Evolutionary conservation across 257 asterid genomes (phyloP).

Genomic region (Vinca minor): DNA sequence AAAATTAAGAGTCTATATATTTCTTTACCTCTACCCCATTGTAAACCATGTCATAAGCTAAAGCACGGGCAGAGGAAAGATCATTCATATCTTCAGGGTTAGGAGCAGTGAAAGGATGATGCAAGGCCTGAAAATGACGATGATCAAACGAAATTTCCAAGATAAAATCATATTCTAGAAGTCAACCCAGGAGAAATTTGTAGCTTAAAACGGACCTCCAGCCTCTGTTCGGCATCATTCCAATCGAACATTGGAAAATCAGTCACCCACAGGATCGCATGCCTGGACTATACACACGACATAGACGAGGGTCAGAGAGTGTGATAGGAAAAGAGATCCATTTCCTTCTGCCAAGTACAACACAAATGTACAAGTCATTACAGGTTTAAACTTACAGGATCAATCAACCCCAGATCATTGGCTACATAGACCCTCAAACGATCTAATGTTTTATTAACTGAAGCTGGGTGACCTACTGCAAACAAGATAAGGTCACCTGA

Average conservation of each 20-base stretch:
- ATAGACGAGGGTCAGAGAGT: constrained; percentile 20
- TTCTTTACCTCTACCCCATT: constrained; percentile 83
- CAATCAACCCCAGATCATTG: constrained; percentile 68
- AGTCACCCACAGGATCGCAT: constrained; percentile 93
- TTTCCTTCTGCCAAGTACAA: constrained; percentile 4
- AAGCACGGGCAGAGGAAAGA: constrained; percentile 88
- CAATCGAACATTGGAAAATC: constrained; percentile 99
- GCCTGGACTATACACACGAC: constrained; percentile 40
- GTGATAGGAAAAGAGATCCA: constrained; percentile 6
- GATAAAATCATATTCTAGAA: constrained; percentile 2
- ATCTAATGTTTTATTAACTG: constrained; percentile 75
- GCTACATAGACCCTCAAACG: constrained; percentile 64
- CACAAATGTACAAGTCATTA: not conserved
- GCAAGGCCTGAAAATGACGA: constrained; percentile 63
- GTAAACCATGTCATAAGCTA: constrained; percentile 98
- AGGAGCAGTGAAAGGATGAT: constrained; percentile 98
- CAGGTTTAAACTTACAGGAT: constrained; percentile 54
- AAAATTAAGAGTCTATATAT: not conserved
- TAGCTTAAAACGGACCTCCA: constrained; percentile 58
- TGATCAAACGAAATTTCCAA: too few relatives aligned
- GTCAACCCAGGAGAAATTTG: constrained; percentile 1
- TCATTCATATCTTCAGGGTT: constrained; percentile 82
- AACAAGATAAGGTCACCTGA: constrained; percentile 85
- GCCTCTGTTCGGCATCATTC: constrained; percentile 82
- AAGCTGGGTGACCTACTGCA: constrained; percentile 70